Evolutionary conservation across 2,329 filamentous ascomycete species (phyloP).

Genomic region (Chaetothyriales sp.): DNA sequence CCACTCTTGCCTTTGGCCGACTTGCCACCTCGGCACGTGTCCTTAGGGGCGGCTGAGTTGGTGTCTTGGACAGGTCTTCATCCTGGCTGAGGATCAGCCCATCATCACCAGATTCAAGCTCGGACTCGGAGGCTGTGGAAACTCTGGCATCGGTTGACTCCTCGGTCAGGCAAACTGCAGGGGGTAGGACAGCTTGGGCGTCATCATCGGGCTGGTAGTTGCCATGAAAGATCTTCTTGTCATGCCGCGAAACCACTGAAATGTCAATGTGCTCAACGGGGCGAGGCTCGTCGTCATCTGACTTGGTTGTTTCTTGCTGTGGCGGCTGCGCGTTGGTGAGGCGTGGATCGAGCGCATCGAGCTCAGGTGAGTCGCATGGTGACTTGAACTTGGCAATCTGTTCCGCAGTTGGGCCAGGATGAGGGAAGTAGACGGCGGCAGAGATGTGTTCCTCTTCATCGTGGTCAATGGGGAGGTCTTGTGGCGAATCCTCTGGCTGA

Average conservation of each 20-base stretch:
- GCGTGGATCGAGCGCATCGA: background rate
- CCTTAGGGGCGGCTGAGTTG: constrained; percentile 19
- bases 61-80: constrained; percentile 31
- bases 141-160: constrained; percentile 5
- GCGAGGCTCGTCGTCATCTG: constrained; percentile 1
- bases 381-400: constrained; percentile 20
- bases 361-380: constrained; percentile 7
- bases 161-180: constrained; percentile 9
- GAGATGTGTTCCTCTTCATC: constrained; percentile 50
- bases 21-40: constrained; percentile 9
- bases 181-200: constrained; percentile 2
- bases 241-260: constrained; percentile 44
- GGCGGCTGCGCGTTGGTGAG: background rate
- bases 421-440: constrained; percentile 49
- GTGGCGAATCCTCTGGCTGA: background rate
- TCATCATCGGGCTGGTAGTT: constrained; percentile 24
- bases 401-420: constrained; percentile 37
- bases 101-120: constrained; percentile 29
- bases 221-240: constrained; percentile 46
- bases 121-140: constrained; percentile 30
- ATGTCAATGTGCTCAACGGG: constrained; percentile 42
- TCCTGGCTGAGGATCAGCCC: constrained; percentile 35
- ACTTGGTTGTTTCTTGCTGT: background rate
- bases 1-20: constrained; percentile 68
- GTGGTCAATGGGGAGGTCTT: constrained; percentile 14